Conservation (phyloP, 306 rosid genomes). For the Glycyrrhiza uralensis region DNA sequence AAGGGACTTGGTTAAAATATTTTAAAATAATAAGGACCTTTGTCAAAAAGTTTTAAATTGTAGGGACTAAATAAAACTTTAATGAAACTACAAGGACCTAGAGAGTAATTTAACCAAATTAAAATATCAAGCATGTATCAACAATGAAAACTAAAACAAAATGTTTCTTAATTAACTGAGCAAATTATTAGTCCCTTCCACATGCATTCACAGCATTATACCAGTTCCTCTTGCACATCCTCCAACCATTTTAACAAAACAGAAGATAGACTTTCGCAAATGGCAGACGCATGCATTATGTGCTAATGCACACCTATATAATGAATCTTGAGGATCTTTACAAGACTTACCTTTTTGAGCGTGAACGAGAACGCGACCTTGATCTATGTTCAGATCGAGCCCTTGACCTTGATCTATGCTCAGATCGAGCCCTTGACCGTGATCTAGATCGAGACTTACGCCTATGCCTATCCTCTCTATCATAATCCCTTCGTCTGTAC, state of each 20-base stretch:
- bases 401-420: slow-evolving; percentile 47
- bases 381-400: slow-evolving; percentile 79
- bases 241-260: neutral
- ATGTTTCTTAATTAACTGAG: neutral
- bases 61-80: neutral
- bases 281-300: neutral
- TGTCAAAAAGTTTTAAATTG: neutral
- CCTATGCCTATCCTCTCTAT: slow-evolving; percentile 72
- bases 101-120: neutral
- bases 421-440: slow-evolving; percentile 57
- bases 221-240: neutral
- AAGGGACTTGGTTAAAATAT: neutral
- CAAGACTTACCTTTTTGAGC: slow-evolving; percentile 76
- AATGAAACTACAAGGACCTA: neutral
- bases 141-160: neutral
- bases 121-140: neutral
- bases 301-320: neutral
- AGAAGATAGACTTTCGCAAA: neutral
- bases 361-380: slow-evolving; percentile 86
- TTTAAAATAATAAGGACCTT: neutral
- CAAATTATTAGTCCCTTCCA: neutral
- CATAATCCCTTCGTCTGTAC: slow-evolving; percentile 75
- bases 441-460: slow-evolving; percentile 70
- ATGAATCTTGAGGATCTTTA: neutral
- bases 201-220: neutral